These are phyloP conservation scores for Trifolium subterraneum DNA, from an alignment of 306 rosid species.

Conservation along the genomic window DNA sequence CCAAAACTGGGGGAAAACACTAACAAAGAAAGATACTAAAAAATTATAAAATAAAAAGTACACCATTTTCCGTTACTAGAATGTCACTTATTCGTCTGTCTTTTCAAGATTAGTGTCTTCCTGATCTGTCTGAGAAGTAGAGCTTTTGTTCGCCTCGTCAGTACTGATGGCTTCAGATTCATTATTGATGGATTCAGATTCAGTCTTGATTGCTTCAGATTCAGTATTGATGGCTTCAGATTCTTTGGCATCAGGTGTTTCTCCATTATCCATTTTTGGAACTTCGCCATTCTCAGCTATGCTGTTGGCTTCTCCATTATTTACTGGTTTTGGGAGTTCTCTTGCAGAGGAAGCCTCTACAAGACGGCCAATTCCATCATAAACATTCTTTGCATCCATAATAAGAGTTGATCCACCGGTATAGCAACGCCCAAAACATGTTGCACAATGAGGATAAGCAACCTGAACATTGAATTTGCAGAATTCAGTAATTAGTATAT, in stretches of 20 bases:
- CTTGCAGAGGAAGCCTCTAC: constrained; percentile 71
- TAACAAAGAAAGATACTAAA: background rate
- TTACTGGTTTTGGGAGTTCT: constrained; percentile 67
- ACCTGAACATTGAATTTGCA: constrained; percentile 55
- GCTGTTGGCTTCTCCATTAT: constrained; percentile 53
- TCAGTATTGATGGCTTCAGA: constrained; percentile 43
- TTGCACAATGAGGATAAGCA: constrained; percentile 86
- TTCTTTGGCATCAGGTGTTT: constrained; percentile 50
- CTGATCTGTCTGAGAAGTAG: constrained; percentile 47
- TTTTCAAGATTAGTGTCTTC: constrained; percentile 48
- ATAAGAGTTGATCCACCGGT: constrained; percentile 74
- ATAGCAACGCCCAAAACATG: constrained; percentile 96
- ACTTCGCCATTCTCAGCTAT: constrained; percentile 63
- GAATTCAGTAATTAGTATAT: constrained; percentile 28
- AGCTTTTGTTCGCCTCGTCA: constrained; percentile 49
- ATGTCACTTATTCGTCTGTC: constrained; percentile 38
- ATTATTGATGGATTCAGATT: constrained; percentile 35
- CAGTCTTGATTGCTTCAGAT: constrained; percentile 35
- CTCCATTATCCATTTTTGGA: constrained; percentile 69
- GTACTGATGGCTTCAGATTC: constrained; percentile 46
- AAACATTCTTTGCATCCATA: constrained; percentile 74
- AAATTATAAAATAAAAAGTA: background rate
- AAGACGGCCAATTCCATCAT: constrained; percentile 73
- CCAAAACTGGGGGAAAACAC: background rate
- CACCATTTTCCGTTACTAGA: constrained; percentile 24